Evolutionary conservation across 352 stramenopile genomes (phyloP).

Genomic region (Globisporangium polare): DNA sequence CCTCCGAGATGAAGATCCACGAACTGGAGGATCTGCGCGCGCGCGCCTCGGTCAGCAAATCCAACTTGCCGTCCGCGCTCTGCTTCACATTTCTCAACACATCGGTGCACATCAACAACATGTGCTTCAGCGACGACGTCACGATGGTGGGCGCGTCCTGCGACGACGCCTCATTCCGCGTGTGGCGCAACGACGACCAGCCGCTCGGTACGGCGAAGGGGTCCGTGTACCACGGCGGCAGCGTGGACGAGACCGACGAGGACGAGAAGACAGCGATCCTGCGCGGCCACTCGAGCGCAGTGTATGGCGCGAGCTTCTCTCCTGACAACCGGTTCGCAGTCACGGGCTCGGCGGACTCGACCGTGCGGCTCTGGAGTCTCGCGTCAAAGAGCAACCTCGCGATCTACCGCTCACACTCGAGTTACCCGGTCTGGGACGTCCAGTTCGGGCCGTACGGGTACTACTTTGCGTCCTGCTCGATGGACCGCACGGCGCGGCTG

Average conservation of each 20-base stretch:
- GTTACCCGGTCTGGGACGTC: slow-evolving; percentile 91
- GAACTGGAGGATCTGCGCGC: slow-evolving; percentile 60
- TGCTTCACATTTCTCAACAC: slow-evolving; percentile 82
- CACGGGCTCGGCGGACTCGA: slow-evolving; percentile 76
- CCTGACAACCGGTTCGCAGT: slow-evolving; percentile 85
- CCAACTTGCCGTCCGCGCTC: slow-evolving; percentile 53
- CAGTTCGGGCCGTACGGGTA: slow-evolving; percentile 89
- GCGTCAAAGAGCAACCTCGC: slow-evolving; percentile 74
- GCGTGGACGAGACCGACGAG: slow-evolving; percentile 44
- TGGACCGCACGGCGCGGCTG: slow-evolving; percentile 91
- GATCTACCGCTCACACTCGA: slow-evolving; percentile 69
- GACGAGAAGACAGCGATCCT: slow-evolving; percentile 69
- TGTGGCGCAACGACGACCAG: slow-evolving; percentile 81
- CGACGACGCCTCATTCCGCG: slow-evolving; percentile 70
- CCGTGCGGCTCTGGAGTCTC: slow-evolving; percentile 83
- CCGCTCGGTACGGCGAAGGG: slow-evolving; percentile 64
- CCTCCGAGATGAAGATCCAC: slow-evolving; percentile 58
- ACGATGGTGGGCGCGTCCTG: slow-evolving; percentile 72
- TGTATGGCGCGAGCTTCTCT: slow-evolving; percentile 84
- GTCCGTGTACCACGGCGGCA: slow-evolving; percentile 53
- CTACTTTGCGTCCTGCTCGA: slow-evolving; percentile 94
- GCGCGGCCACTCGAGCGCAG: slow-evolving; percentile 71
- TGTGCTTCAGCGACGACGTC: slow-evolving; percentile 77
- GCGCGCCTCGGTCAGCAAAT: slow-evolving; percentile 48
- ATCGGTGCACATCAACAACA: slow-evolving; percentile 75